These are phyloP conservation scores for Chytriomyces sp. DNA, from an alignment of 192 early-diverging fungal genomes.

Conservation along the genomic window DNA sequence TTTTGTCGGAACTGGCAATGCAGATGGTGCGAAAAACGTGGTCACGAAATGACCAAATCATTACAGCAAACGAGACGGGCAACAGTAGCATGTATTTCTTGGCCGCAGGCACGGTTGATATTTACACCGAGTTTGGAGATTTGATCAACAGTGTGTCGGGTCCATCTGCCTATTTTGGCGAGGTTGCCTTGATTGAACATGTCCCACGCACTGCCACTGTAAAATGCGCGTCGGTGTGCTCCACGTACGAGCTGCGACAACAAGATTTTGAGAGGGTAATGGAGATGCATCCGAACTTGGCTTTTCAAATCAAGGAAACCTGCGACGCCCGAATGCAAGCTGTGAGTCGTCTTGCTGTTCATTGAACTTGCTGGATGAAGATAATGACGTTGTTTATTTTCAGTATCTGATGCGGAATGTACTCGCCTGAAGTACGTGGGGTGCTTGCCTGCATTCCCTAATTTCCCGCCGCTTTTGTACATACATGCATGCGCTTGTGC, in stretches of 20 bases:
- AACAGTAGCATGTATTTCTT: conserved; percentile 60
- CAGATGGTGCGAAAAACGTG: conserved; percentile 35
- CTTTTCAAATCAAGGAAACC: conserved; percentile 39
- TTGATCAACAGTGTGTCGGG: conserved; percentile 36
- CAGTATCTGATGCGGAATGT: no score
- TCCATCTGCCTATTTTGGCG: conserved; percentile 51
- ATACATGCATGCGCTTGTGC: no score
- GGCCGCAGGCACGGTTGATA: conserved; percentile 45
- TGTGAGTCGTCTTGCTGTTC: no score
- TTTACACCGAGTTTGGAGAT: conserved; percentile 37
- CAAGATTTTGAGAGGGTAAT: conserved; percentile 37
- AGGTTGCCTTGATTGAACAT: conserved; percentile 54
- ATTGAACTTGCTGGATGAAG: no score
- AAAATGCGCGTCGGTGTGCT: conserved; percentile 33
- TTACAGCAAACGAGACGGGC: conserved; percentile 36
- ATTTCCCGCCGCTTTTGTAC: no score
- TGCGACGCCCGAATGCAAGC: conserved; percentile 42
- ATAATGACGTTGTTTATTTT: no score
- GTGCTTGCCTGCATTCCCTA: no score
- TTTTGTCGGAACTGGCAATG: conserved; percentile 40
- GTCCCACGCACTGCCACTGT: conserved; percentile 50
- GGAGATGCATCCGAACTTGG: conserved; percentile 37
- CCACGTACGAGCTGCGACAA: conserved; percentile 38
- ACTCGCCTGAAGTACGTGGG: no score
- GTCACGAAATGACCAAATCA: conserved; percentile 36